Percentiles rank a stretch among this genome's conserved stretches.
These are phyloP conservation scores for Ustilago hordei DNA, from an alignment of 1,284 basidiomycete genomes.

Conservation along the genomic window DNA sequence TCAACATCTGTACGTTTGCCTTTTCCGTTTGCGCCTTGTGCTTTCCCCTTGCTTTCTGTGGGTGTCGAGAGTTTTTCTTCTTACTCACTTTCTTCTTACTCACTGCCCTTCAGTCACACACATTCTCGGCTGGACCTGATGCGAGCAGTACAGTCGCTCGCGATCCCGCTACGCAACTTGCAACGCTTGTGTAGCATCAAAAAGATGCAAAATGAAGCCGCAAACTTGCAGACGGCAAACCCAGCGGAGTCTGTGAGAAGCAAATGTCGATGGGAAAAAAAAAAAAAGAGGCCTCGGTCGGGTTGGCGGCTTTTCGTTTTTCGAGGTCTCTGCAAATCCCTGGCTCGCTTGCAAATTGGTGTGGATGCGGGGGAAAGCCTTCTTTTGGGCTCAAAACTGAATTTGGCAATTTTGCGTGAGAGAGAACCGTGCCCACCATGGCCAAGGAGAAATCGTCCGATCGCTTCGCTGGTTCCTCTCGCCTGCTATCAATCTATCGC, in stretches of 20 bases:
- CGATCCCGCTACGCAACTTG: neutral
- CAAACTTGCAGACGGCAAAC: neutral
- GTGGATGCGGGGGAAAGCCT: constrained; percentile 13
- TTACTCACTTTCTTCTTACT: neutral
- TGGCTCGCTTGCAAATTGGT: neutral
- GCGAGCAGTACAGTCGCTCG: constrained; percentile 11
- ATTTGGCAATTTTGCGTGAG: constrained; percentile 13
- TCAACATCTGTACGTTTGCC: constrained; percentile 9
- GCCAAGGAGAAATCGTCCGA: neutral
- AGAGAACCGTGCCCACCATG: constrained; percentile 5
- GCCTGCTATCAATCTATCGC: neutral
- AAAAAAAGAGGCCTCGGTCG: constrained; percentile 3
- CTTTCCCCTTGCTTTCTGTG: neutral
- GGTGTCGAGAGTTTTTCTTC: constrained; percentile 1
- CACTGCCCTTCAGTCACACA: neutral
- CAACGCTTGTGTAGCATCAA: neutral
- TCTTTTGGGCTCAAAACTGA: neutral
- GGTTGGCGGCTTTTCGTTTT: constrained; percentile 1
- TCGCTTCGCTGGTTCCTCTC: constrained; percentile 4
- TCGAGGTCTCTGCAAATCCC: neutral
- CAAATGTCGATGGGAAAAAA: neutral
- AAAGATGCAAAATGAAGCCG: neutral
- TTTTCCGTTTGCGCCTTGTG: neutral
- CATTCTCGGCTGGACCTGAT: constrained; percentile 1
- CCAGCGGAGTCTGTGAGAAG: neutral